A percentile compares a stretch with the other conserved stretches of the same genome.
phyloP scores from a whole-genome alignment of 148 eudicot genomes.

The Hydrangea macrophylla region DNA sequence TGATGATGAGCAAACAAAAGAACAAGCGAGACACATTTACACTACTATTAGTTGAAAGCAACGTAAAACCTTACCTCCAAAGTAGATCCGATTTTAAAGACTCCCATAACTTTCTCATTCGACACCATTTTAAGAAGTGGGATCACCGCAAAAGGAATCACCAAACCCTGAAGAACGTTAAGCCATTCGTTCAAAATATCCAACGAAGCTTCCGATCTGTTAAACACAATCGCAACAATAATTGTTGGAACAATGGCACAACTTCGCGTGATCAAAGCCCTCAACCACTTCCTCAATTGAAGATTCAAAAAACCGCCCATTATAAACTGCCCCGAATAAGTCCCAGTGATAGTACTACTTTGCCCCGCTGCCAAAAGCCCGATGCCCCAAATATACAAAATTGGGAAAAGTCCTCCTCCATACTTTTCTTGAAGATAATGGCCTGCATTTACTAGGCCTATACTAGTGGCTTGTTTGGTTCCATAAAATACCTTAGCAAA shows the following conservation, averaged over 20 bases:
- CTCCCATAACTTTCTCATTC: conserved; percentile 76
- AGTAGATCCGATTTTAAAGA: conserved; percentile 63
- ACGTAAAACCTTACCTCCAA: conserved; percentile 58
- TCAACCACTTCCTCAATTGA: conserved; percentile 57
- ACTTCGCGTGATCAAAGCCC: conserved; percentile 80
- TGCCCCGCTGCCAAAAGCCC: conserved; percentile 93
- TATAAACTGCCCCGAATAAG: conserved; percentile 93
- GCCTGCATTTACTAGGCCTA: conserved; percentile 89
- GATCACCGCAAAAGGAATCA: conserved; percentile 82
- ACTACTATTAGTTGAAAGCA: neutral
- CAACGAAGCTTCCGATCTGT: conserved; percentile 62
- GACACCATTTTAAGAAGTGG: conserved; percentile 83
- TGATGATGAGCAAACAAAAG: too few relatives aligned
- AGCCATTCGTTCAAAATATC: conserved; percentile 85
- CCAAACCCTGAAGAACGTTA: conserved; percentile 86
- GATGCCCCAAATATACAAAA: conserved; percentile 84
- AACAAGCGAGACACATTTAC: too few relatives aligned
- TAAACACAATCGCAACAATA: conserved; percentile 58
- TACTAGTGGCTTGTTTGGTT: conserved; percentile 46
- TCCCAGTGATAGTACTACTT: conserved; percentile 91
- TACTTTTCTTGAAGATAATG: conserved; percentile 75
- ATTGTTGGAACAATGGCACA: conserved; percentile 87
- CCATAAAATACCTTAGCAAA: conserved; percentile 87
- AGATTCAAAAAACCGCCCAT: conserved; percentile 87
- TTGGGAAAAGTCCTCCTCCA: conserved; percentile 80